A percentile compares a stretch with the other conserved stretches of the same genome.
phyloP scores from a whole-genome alignment of 306 rosid species.

The Rubus parviflorus region DNA sequence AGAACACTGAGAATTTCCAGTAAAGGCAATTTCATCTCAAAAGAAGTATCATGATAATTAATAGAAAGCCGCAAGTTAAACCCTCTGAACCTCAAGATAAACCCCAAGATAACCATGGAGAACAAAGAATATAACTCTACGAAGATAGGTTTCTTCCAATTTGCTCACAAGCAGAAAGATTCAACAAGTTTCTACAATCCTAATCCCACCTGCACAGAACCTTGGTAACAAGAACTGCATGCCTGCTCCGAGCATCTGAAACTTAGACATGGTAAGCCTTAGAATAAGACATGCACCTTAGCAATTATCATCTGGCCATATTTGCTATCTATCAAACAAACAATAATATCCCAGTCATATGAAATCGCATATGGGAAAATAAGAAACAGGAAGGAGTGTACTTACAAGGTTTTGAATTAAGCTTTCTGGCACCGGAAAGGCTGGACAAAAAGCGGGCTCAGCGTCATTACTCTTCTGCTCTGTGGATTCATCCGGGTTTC shows the following conservation, averaged over 20 bases:
- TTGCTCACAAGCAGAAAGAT: conserved; percentile 55
- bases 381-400: conserved; percentile 7
- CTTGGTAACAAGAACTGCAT: conserved; percentile 77
- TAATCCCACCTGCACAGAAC: conserved; percentile 93
- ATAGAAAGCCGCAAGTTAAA: conserved; percentile 22
- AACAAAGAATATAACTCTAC: conserved; percentile 66
- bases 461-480: conserved; percentile 39
- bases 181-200: conserved; percentile 68
- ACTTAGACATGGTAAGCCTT: conserved; percentile 98
- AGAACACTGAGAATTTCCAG: conserved; percentile 29
- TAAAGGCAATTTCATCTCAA: conserved; percentile 21
- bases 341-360: conserved; percentile 26
- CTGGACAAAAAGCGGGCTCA: conserved; percentile 52
- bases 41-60: conserved; percentile 13
- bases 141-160: conserved; percentile 53
- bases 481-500: conserved; percentile 34
- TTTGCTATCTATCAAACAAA: conserved; percentile 42
- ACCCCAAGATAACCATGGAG: conserved; percentile 48
- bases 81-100: conserved; percentile 39
- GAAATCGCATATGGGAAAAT: background rate
- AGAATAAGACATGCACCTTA: conserved; percentile 85
- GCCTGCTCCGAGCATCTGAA: conserved; percentile 92
- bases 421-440: conserved; percentile 73
- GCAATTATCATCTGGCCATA: conserved; percentile 75
- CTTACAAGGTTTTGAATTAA: conserved; percentile 72